Evolutionary conservation across 768 basidiomycete genomes (phyloP).

Genomic region (Crassisporium funariophilum): DNA sequence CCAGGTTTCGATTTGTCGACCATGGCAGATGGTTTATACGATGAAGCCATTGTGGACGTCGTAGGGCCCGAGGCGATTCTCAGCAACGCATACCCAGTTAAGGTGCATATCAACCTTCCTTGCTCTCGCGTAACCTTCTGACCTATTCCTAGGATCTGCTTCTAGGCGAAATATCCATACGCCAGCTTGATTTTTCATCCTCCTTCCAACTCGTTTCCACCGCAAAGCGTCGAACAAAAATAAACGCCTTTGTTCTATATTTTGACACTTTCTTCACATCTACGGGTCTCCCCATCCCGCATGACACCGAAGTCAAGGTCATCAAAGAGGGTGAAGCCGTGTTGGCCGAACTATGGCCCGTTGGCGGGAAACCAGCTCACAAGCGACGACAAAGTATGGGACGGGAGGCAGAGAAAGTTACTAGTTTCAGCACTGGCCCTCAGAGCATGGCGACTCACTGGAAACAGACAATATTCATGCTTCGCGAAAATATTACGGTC

Average conservation of each 20-base stretch:
- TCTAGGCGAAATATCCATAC: slow-evolving; percentile 60
- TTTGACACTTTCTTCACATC: slow-evolving; percentile 92
- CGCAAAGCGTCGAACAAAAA: slow-evolving; percentile 58
- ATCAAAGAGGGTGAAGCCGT: slow-evolving; percentile 60
- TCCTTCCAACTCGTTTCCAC: slow-evolving; percentile 76
- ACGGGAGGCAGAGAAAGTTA: slow-evolving; percentile 49
- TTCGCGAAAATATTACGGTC: slow-evolving; percentile 76
- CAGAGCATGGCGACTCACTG: slow-evolving; percentile 89
- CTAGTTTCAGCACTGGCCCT: slow-evolving; percentile 92
- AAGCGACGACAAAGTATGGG: slow-evolving; percentile 61
- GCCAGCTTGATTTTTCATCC: slow-evolving; percentile 79
- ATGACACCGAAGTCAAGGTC: slow-evolving; percentile 53
- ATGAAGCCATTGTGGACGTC: slow-evolving; percentile 85
- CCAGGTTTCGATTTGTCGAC: slow-evolving; percentile 85
- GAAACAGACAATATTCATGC: slow-evolving; percentile 92
- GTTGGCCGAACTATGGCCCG: slow-evolving; percentile 81
- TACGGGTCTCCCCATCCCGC: slow-evolving; percentile 53
- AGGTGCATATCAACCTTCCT: slow-evolving; percentile 46
- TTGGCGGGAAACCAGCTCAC: slow-evolving; percentile 65
- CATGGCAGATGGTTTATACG: slow-evolving; percentile 76
- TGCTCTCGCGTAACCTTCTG: not conserved
- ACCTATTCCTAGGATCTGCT: slow-evolving; percentile 66
- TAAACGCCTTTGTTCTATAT: slow-evolving; percentile 84
- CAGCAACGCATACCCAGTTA: slow-evolving; percentile 64
- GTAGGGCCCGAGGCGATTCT: slow-evolving; percentile 65